Evolutionary conservation across 202 grass and related monocot species (phyloP).

Genomic region (Setaria italica): DNA sequence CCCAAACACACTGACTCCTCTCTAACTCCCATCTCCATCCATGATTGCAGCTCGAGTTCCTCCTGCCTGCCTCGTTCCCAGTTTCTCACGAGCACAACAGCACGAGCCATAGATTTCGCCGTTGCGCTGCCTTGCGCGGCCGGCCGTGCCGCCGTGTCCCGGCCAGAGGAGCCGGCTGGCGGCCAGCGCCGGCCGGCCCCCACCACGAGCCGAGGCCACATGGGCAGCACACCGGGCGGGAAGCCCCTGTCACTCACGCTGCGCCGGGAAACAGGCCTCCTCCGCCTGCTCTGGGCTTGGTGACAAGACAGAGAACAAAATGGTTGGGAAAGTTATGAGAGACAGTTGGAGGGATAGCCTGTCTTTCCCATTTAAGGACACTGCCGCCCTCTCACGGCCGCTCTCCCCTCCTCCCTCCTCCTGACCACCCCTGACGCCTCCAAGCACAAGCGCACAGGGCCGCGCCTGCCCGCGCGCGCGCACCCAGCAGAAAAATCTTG

Average conservation of each 20-base stretch:
- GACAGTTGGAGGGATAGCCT: constrained; percentile 59
- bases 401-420: background rate
- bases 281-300: constrained; percentile 44
- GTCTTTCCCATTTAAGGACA: constrained; percentile 70
- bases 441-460: constrained; percentile 22
- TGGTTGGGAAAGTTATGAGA: constrained; percentile 65
- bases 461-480: background rate
- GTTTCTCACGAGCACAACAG: constrained; percentile 12
- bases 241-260: constrained; percentile 31
- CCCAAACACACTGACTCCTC: background rate
- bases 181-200: constrained; percentile 14
- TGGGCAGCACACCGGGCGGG: constrained; percentile 42
- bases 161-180: constrained; percentile 27
- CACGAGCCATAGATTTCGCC: constrained; percentile 14
- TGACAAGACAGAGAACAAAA: constrained; percentile 67
- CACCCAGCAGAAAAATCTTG: constrained; percentile 38
- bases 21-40: background rate
- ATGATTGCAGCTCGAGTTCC: background rate
- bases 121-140: background rate
- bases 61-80: background rate
- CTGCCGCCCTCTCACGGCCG: constrained; percentile 40
- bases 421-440: background rate
- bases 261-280: constrained; percentile 30
- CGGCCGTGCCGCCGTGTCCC: constrained; percentile 13
- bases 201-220: constrained; percentile 40